Base-by-base conservation (phyloP, 768 basidiomycete species). In the Flagelloscypha sp. region DNA sequence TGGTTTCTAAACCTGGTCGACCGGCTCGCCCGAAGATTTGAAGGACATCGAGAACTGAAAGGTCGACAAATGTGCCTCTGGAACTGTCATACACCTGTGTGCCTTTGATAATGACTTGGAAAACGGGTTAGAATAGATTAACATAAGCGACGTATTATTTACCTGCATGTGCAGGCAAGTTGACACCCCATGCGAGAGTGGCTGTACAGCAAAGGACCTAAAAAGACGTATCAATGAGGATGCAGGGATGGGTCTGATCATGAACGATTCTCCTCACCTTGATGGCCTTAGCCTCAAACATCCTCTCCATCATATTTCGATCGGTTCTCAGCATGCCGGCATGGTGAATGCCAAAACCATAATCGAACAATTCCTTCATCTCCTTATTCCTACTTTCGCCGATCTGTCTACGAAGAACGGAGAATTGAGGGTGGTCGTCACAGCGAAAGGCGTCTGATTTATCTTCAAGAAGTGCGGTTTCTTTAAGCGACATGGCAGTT, bases 121-220 rank as follows among this genome's bases (percentile, higher is more conserved):
- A 22, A 36, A 29, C 6, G 13, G 11, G 24, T 43, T 19, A 44
- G 31, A 28, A 37, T 44, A 40, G 30, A 33, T 16, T 17, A 12
- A 25, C 12, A 34, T n/a, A 30, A 32, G 9, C 30, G 34, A 12
- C n/a, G 37, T 37, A 43, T 36, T 34, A 48, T 62, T 43, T 43
- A 86, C 86, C 89, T 38, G 95, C 95, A 59, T 98, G 94, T 12
- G 95, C 95, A 22, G 95, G 95, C 43, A 99, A 64, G 57, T 99
- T 99, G 47, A 99, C 95, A 60, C 95, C 95, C 95, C 95, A 99
- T 4, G 95, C 95, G 27, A 99, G 69, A 3, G 95, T 99, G 5
- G 95, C 89, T 2, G 95, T 99, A 64, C 95, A 99, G 57, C 89
- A 95, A 12, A 99, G 66, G 33, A 99, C 93, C 93, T 95, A 48